Percentiles rank a stretch among this genome's conserved stretches.
phyloP scores from a whole-genome alignment of 2,329 filamentous ascomycete species.

The Epichloe sibirici region DNA sequence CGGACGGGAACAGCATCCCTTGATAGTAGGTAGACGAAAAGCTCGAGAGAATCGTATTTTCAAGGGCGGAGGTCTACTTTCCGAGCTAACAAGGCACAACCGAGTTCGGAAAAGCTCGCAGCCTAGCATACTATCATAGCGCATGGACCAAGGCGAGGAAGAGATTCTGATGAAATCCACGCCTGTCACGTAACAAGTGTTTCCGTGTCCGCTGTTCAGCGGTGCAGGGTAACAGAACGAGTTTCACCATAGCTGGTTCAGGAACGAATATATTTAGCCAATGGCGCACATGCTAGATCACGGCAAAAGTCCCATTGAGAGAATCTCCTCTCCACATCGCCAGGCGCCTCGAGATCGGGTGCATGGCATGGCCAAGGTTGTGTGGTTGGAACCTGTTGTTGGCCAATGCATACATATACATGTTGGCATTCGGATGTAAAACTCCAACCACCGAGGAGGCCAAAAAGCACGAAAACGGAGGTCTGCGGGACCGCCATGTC shows the following conservation, averaged over 20 bases:
- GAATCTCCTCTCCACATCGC: slow-evolving; percentile 4
- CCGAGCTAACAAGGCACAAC: too few species aligned
- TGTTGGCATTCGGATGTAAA: not conserved
- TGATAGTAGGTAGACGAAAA: too few species aligned
- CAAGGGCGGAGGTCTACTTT: too few species aligned
- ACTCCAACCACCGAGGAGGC: not conserved
- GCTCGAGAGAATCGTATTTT: too few species aligned
- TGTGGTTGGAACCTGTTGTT: not conserved
- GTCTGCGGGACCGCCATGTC: not conserved
- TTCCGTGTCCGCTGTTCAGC: not conserved
- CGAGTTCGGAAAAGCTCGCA: too few species aligned
- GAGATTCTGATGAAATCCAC: not conserved
- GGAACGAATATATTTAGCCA: not conserved
- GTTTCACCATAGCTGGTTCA: not conserved
- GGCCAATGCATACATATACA: not conserved
- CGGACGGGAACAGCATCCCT: not conserved
- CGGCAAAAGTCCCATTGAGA: not conserved
- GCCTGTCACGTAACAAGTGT: not conserved
- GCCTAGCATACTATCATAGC: not conserved
- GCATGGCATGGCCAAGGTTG: not conserved
- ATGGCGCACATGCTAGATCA: not conserved
- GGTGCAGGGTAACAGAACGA: not conserved
- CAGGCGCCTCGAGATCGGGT: not conserved
- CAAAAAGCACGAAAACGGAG: not conserved
- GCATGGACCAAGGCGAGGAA: not conserved